Evolutionary conservation across 768 basidiomycete species (phyloP), one percentile per base, ranked within the genome.

Genomic region (Sporobolomyces pararoseus): DNA sequence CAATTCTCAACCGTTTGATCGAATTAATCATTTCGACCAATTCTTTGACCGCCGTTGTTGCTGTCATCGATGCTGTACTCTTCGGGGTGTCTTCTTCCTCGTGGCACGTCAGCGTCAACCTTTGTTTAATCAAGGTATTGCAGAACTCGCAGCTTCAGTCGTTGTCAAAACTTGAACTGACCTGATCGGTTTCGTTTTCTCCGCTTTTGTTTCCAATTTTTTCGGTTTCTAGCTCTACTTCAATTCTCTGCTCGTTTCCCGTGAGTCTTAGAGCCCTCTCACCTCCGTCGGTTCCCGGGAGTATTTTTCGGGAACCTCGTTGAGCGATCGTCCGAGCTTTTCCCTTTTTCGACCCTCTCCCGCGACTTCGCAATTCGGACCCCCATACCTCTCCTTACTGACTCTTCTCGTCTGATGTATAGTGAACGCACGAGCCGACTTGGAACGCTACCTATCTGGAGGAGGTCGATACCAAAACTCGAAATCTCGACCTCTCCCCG

Each of bases 211-310:
- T 53, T 10, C 61, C 50, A 42, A 42, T 17, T 17, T 73, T 4
- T 53, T 37, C 23, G 72, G 81, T 2, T 78, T 79, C 29, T 80
- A 81, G 72, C 79, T 82, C 42, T 82, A 82, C 75, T 80, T 81
- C 76, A 81, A 82, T 74, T 77, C 79, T 14, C 78, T 80, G 19
- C 76, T 82, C 32, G 74, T 81, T 16, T 76, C 80, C 3, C 75
- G 80, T 61, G 29, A 46, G 58, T 46, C 29, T n/a, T 37, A 6
- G 34, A 19, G n/a, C n/a, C n/a, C 54, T 37, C 16, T 57, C 54
- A 9, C 25, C n/a, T n/a, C n/a, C n/a, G n/a, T n/a, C n/a, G n/a
- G n/a, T n/a, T n/a, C n/a, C n/a, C n/a, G n/a, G n/a, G n/a, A n/a
- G n/a, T n/a, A n/a, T 57, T 17, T 39, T 35, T 42, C 39, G 9